Conservation (phyloP, 495 filamentous ascomycete species). For the Lepidopterella palustris region DNA sequence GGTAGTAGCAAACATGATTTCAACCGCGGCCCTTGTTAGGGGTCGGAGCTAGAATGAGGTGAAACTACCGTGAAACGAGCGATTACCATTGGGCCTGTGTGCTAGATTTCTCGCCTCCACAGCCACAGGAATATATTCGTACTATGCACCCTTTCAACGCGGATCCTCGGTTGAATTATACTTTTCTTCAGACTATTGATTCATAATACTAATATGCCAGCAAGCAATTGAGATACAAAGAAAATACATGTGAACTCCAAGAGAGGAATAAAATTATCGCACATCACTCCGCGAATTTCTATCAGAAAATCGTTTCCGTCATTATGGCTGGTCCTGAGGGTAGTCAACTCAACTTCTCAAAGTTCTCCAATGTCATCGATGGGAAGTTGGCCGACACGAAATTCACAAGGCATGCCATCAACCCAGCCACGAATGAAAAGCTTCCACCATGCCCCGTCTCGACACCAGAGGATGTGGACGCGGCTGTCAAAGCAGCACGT, state of each 20-base stretch:
- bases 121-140: no score
- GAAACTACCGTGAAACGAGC: no score
- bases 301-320: background rate
- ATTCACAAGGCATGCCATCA: background rate
- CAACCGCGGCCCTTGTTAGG: no score
- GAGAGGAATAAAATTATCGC: background rate
- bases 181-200: background rate
- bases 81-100: no score
- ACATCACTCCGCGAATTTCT: background rate
- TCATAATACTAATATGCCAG: background rate
- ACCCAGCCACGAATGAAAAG: background rate
- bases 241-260: background rate
- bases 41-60: no score
- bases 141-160: no score
- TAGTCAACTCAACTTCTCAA: background rate
- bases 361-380: background rate
- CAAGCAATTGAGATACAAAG: background rate
- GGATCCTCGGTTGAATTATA: background rate
- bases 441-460: background rate
- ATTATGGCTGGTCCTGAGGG: background rate
- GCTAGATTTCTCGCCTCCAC: no score
- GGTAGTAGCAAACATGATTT: no score
- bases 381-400: background rate
- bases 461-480: conserved; percentile 1
- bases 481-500: background rate